Evolutionary conservation across 306 rosid species (phyloP), one percentile per base, ranked within the genome.

Genomic region (Luffa aegyptiaca): DNA sequence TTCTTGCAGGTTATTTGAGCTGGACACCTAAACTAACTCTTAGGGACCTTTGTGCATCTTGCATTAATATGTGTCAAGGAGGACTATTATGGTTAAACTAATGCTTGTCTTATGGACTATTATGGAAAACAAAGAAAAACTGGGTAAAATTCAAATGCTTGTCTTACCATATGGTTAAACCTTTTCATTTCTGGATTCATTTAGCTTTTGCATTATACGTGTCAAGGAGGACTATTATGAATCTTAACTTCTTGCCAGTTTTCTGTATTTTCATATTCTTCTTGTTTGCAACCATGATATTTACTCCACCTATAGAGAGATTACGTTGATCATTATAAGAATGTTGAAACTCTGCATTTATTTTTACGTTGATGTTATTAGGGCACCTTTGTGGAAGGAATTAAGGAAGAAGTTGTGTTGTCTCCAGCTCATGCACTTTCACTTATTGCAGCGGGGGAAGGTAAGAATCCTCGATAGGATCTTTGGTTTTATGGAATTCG

Each of bases 401-500:
- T 93, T 78, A 96, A 96, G 85, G 99, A 96, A 88, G 99, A 96
- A 84, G 99, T 96, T 83, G 99, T 96, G 16, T 88, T 96, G 44
- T 96, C 99, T 86, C 99, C 99, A 66, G 99, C 99, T 88, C 99
- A 96, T 63, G 98, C 96, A 51, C 91, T 96, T 78, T 96, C 99
- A 44, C 94, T 96, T 61, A 96, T 96, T 82, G 99, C 99, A 31
- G 97, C 99, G 68, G 99, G 99, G 83, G 99, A 96, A 91, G 99
- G 99, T 96, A 88, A 59, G 79, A 80, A 76, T 80, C 20, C 58
- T 36, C 21, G 5, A 41, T 14, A 77, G 64, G 10, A n/a, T 44
- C 20, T 77, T 41, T 77, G 46, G 62, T 74, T 51, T 49, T 36
- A 49, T 74, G 78, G 46, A 52, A 77, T 77, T 26, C 20, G 33